Evolutionary conservation across 2,329 filamentous ascomycete genomes (phyloP), one percentile per base, ranked within the genome.

Genomic region (Trichoderma gracile): DNA sequence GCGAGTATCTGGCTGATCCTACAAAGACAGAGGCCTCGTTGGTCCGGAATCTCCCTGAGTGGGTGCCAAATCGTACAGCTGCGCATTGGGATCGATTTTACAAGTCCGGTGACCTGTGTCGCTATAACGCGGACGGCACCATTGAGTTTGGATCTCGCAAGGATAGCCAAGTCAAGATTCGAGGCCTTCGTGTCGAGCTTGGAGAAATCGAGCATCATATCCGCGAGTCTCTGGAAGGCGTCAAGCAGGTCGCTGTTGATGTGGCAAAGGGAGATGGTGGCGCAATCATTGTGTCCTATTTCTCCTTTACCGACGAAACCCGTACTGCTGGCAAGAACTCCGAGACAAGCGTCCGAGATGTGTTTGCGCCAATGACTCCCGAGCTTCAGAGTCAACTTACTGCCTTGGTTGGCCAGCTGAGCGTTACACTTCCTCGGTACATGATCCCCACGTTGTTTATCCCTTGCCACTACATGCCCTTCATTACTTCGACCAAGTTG

Each of bases 1-100:
- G 78, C 27, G 81, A 81, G 45, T 86, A 85, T 61, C 60, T 69
- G 5, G 60, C 64, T 3, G 66, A 69, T 25, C 25, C 54, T 2
- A 47, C 49, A 17, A 67, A 63, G 46, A 69, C 68, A 1, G 63
- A 66, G 33, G 53, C 57, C 2, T 52, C 64, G 0, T 27, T 58
- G 21, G 43, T 58, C 33, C 45, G 33, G 14, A 45, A 12, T 12
- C 59, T 63, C 42, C 47, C 52, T 38, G 38, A 58, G 19, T 63
- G 54, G 66, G 47, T 42, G 8, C 61, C 65, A 4, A 33, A 60
- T 7, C 61, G 61, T 5, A 52, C 27, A 6, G n/a, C 38, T 5
- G 27, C 38, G 3, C 27, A 42, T 5, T 63, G 59, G 52, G 30
- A 58, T 14, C 64, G 64, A 43, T 64, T 67, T 21, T 70, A 69